Evolutionary conservation across 768 basidiomycete genomes (phyloP).

Genomic region (Leccinum rimulosum): DNA sequence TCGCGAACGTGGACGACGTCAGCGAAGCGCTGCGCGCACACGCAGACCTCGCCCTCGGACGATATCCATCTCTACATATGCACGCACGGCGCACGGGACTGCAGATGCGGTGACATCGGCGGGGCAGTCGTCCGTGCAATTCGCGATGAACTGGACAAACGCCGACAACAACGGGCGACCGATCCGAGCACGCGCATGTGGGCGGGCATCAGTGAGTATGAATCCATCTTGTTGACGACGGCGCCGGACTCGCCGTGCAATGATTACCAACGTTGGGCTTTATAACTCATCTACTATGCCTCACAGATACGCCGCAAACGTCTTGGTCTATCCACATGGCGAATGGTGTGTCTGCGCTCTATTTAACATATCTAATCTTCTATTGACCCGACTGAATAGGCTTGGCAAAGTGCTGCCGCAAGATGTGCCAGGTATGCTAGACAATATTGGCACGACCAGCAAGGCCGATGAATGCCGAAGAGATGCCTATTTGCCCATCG

Average conservation of each 20-base stretch:
- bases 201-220: conserved; percentile 74
- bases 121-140: conserved; percentile 54
- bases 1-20: conserved; percentile 51
- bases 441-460: conserved; percentile 36
- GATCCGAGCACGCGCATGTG: conserved; percentile 44
- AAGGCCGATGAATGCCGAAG: conserved; percentile 26
- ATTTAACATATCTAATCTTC: no score
- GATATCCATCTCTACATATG: conserved; percentile 61
- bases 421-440: conserved; percentile 55
- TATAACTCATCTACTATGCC: neutral
- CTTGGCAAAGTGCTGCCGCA: conserved; percentile 57
- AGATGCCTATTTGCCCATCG: conserved; percentile 39
- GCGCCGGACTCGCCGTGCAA: no score
- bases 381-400: conserved; percentile 39
- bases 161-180: conserved; percentile 27
- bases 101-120: conserved; percentile 72
- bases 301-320: conserved; percentile 41
- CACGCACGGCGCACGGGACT: conserved; percentile 77
- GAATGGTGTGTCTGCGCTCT: conserved; percentile 63
- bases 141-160: conserved; percentile 46
- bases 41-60: conserved; percentile 25
- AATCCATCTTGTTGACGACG: conserved; percentile 11
- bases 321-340: conserved; percentile 66
- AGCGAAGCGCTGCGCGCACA: conserved; percentile 35
- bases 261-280: no score